Evolutionary conservation across 1,284 basidiomycete genomes (phyloP).

Genomic region (Trichosporon sp.): DNA sequence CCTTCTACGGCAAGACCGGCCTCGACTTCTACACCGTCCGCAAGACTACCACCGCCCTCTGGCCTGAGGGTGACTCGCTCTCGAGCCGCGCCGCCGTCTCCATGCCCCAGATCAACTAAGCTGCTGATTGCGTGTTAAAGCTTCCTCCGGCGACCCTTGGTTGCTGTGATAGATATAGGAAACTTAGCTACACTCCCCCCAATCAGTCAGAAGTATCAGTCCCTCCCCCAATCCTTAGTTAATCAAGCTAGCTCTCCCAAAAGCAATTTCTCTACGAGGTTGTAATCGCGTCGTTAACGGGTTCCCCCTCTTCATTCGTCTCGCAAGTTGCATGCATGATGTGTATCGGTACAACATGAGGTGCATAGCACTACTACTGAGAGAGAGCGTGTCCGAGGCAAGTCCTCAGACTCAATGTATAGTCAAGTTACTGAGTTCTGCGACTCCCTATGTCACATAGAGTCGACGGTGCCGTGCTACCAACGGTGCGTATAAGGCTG

Average conservation of each 20-base stretch:
- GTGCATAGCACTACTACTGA: too few species aligned
- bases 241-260: background rate
- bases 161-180: background rate
- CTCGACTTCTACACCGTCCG: slow-evolving; percentile 42
- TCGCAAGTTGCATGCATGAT: slow-evolving; percentile 14
- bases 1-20: slow-evolving; percentile 72
- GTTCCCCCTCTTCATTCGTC: background rate
- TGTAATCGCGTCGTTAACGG: background rate
- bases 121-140: background rate
- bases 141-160: background rate
- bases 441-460: background rate
- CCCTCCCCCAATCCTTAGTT: too few species aligned
- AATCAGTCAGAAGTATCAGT: background rate
- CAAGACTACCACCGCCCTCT: slow-evolving; percentile 40
- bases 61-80: slow-evolving; percentile 41
- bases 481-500: background rate
- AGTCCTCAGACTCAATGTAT: too few species aligned
- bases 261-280: background rate
- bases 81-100: slow-evolving; percentile 30
- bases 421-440: background rate
- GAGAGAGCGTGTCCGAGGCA: too few species aligned
- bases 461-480: too few species aligned
- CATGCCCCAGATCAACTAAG: slow-evolving; percentile 44
- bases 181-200: too few species aligned
- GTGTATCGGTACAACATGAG: slow-evolving; percentile 13